Conservation (phyloP, 164 flowering plant species). For the Macadamia integrifolia region DNA sequence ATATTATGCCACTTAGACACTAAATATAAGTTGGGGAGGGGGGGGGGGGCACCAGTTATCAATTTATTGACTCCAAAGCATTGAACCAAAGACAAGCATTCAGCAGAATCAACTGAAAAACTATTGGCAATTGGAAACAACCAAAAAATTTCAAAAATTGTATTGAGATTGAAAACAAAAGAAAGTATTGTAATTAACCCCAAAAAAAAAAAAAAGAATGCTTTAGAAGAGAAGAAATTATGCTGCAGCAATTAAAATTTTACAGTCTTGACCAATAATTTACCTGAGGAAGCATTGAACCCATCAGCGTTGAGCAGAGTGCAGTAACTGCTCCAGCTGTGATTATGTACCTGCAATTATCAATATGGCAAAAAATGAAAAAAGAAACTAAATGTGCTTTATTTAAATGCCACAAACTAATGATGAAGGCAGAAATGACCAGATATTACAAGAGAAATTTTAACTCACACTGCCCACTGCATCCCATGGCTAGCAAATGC, state of each 20-base stretch:
- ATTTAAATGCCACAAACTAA: not conserved
- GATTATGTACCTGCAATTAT: slow-evolving; percentile 58
- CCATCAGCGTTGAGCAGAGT: slow-evolving; percentile 87
- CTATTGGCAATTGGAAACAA: not conserved
- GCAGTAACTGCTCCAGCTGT: slow-evolving; percentile 86
- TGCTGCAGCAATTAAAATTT: not conserved
- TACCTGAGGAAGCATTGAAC: slow-evolving; percentile 96
- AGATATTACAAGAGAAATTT: not conserved
- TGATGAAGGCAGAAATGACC: slow-evolving; percentile 3
- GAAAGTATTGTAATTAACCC: not conserved
- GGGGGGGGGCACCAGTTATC: too few relatives aligned
- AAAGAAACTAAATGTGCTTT: not conserved
- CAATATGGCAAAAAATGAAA: not conserved
- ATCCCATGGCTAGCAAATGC: slow-evolving; percentile 85
- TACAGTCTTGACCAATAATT: not conserved
- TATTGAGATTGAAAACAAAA: not conserved
- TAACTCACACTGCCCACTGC: slow-evolving; percentile 94
- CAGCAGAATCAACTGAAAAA: not conserved
- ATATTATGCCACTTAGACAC: too few relatives aligned
- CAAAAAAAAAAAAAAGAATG: too few relatives aligned
- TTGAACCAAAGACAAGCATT: not conserved
- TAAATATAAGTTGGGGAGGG: too few relatives aligned
- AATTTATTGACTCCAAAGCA: too few relatives aligned
- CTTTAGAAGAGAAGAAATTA: not conserved
- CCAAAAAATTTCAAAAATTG: not conserved